Conservation (phyloP, 345 rosid genomes). For the Pugionium dolabratum region DNA sequence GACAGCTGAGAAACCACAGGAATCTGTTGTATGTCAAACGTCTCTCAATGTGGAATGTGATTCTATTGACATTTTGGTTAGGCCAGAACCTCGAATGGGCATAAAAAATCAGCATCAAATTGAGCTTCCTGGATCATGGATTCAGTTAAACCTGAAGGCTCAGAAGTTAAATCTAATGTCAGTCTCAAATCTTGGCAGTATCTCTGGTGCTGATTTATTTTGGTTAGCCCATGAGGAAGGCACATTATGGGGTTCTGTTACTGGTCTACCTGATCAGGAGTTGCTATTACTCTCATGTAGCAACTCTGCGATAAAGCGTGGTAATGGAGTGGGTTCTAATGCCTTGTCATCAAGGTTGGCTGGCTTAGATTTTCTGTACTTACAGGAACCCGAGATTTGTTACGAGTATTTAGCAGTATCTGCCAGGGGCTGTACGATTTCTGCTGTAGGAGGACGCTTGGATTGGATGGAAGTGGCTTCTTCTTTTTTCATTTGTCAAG, state of each 20-base stretch:
- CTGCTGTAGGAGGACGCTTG: slow-evolving; percentile 87
- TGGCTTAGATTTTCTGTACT: slow-evolving; percentile 74
- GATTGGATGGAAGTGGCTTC: slow-evolving; percentile 79
- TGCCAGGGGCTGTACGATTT: slow-evolving; percentile 74
- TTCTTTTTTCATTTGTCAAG: slow-evolving; percentile 64
- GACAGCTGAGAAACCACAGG: slow-evolving; percentile 35
- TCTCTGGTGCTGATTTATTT: slow-evolving; percentile 57
- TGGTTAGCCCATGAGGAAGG: slow-evolving; percentile 91
- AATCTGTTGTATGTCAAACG: slow-evolving; percentile 49
- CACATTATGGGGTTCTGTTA: slow-evolving; percentile 66
- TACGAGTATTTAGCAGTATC: slow-evolving; percentile 58
- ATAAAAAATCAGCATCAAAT: slow-evolving; percentile 60
- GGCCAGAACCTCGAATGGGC: slow-evolving; percentile 55
- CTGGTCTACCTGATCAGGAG: slow-evolving; percentile 56
- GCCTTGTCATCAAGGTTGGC: slow-evolving; percentile 78
- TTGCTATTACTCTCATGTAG: slow-evolving; percentile 78
- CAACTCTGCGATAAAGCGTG: slow-evolving; percentile 82
- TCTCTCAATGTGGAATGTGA: slow-evolving; percentile 75
- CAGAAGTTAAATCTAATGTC: slow-evolving; percentile 59
- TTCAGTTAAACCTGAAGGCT: slow-evolving; percentile 58
- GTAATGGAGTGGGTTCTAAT: slow-evolving; percentile 95
- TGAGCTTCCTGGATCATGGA: slow-evolving; percentile 94
- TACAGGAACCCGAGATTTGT: slow-evolving; percentile 57
- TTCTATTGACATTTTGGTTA: slow-evolving; percentile 63
- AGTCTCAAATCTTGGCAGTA: slow-evolving; percentile 76